These are phyloP conservation scores for Rhodamnia argentea DNA, from an alignment of 345 rosid species.

Conservation along the genomic window DNA sequence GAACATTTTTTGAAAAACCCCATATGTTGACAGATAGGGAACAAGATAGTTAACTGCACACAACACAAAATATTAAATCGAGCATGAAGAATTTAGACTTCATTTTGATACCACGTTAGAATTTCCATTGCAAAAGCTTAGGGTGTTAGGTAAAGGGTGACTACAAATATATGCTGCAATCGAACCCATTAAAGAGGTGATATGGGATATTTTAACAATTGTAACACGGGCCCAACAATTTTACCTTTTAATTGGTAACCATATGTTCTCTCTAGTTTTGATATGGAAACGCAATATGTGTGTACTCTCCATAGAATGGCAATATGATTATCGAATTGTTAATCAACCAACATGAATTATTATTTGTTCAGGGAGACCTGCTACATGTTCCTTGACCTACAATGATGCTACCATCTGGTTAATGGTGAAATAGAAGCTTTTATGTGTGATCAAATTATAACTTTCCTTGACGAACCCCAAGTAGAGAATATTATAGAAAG, in stretches of 20 bases:
- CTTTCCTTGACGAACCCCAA: too few relatives aligned
- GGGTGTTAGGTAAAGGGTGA: not conserved
- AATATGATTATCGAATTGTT: too few relatives aligned
- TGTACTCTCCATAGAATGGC: too few relatives aligned
- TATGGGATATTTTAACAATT: not conserved
- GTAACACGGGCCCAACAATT: not conserved
- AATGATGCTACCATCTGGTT: too few relatives aligned
- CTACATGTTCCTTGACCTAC: too few relatives aligned
- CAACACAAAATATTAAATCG: not conserved
- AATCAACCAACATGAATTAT: too few relatives aligned
- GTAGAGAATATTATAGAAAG: too few relatives aligned
- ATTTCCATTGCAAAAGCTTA: not conserved
- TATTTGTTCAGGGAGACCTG: too few relatives aligned
- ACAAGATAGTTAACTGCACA: not conserved
- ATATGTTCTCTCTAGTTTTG: not conserved
- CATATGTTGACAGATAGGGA: not conserved
- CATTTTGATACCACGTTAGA: not conserved
- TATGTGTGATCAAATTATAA: too few relatives aligned
- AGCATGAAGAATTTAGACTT: not conserved
- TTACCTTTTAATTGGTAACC: not conserved
- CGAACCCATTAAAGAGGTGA: not conserved
- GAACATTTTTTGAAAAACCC: not conserved
- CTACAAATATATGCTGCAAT: not conserved
- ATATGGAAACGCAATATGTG: not conserved
- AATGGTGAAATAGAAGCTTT: too few relatives aligned